Conservation (phyloP, 192 early-diverging fungal species). For the Linnemannia hyalina region DNA sequence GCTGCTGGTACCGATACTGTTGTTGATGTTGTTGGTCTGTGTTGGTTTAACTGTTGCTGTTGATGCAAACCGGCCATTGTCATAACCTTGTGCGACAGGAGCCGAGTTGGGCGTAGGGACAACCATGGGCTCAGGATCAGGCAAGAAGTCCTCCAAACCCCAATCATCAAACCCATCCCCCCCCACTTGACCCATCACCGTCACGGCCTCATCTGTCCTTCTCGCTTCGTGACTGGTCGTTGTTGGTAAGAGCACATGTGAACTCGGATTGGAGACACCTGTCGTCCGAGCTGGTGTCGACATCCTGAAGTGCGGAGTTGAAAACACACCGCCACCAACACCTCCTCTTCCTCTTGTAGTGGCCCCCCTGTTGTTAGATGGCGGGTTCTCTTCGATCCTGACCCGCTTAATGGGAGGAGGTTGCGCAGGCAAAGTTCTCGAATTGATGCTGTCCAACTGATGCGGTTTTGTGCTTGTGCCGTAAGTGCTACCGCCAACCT, state of each 20-base stretch:
- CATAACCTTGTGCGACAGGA: not conserved
- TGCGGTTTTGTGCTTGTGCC: not conserved
- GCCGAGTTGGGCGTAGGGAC: not conserved
- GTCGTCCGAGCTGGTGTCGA: not conserved
- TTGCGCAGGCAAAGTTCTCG: not conserved
- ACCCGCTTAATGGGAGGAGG: not conserved
- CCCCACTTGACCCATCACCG: not conserved
- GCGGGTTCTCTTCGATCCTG: not conserved
- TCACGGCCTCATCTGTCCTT: not conserved
- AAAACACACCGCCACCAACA: not conserved
- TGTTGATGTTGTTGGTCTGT: not conserved
- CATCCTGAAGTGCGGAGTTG: not conserved
- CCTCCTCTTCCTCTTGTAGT: not conserved
- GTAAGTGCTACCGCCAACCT: not conserved
- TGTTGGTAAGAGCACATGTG: not conserved
- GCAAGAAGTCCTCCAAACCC: not conserved
- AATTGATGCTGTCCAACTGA: not conserved
- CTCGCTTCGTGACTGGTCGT: not conserved
- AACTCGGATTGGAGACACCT: not conserved
- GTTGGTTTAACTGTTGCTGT: not conserved
- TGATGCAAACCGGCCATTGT: not conserved
- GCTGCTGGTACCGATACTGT: not conserved
- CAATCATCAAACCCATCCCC: not conserved
- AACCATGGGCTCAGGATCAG: not conserved
- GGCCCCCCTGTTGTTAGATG: not conserved